Evolutionary conservation across 202 grass and related monocot species (phyloP).

Genomic region (Brachypodium distachyon): DNA sequence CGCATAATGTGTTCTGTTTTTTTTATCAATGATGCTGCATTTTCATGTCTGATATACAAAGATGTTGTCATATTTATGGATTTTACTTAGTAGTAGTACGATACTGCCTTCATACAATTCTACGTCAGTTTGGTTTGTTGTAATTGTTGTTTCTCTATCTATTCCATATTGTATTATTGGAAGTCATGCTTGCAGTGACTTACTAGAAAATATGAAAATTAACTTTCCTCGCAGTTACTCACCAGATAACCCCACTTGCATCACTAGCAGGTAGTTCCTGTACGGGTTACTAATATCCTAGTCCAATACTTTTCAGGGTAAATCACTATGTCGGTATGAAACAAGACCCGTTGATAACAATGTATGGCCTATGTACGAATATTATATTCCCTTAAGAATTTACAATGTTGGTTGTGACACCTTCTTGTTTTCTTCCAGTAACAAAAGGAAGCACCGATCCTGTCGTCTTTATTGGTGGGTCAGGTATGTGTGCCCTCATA

Average conservation of each 20-base stretch:
- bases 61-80: not conserved
- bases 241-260: not conserved
- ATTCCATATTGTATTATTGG: not conserved
- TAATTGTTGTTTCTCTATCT: not conserved
- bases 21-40: not conserved
- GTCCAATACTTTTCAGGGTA: constrained; percentile 42
- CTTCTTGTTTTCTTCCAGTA: constrained; percentile 40
- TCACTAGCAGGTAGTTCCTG: no score
- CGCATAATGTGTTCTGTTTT: not conserved
- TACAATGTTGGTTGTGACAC: not conserved
- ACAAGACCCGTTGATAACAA: constrained; percentile 72
- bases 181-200: not conserved
- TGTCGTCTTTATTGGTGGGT: constrained; percentile 75
- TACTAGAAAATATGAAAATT: not conserved
- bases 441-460: constrained; percentile 55
- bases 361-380: constrained; percentile 47
- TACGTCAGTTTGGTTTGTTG: not conserved
- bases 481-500: constrained; percentile 25
- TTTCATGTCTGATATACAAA: not conserved
- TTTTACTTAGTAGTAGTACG: not conserved
- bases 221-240: not conserved
- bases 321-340: constrained; percentile 81
- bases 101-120: not conserved
- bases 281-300: not conserved
- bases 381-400: constrained; percentile 3